Evolutionary conservation across 371 early-diverging fungal genomes (phyloP), one percentile per base, ranked within the genome.

Genomic region (Lichtheimia ornata): DNA sequence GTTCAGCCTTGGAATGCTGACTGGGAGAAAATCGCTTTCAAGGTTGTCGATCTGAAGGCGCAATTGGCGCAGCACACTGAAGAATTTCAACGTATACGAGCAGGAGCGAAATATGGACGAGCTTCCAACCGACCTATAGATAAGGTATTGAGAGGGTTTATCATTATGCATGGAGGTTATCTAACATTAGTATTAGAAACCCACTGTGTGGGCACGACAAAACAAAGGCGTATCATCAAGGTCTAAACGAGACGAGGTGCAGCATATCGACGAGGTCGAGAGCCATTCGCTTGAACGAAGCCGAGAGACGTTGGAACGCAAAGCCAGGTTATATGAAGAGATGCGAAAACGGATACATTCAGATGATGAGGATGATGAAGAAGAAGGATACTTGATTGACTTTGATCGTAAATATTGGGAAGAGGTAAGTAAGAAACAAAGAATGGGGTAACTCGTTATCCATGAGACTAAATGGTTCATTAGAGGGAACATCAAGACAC

Each of bases 241-340:
- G 11, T 68, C 77, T 2, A 28, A 58, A 42, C 74, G 62, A 58
- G 68, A 70, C 54, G 53, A 44, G 59, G 69, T 25, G 52, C 65
- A 44, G 22, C 59, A 50, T 53, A 20, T 78, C 4, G 74, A 76
- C 49, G 66, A 70, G 14, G 76, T 76, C 5, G 67, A 76, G 18
- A 62, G 42, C 14, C 66, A 69, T 25, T 63, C 74, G 1, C 51
- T 84, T 13, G 73, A 70, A 12, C 65, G 74, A 20, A 79, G 85
- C 42, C 77, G 78, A 70, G 80, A 80, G 18, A 86, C 88, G 1
- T 64, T 91, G 51, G 83, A 88, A 62, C 79, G 85, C 3, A 91
- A 91, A 56, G 83, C 89, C 14, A 74, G 74, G 57, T 63, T 88
- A 27, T 91, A 91, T 57, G 88, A 88, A 52, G 70, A 66, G 44